Base-by-base conservation (phyloP, 2,329 filamentous ascomycete species). In the Sphaceloma murrayae region DNA sequence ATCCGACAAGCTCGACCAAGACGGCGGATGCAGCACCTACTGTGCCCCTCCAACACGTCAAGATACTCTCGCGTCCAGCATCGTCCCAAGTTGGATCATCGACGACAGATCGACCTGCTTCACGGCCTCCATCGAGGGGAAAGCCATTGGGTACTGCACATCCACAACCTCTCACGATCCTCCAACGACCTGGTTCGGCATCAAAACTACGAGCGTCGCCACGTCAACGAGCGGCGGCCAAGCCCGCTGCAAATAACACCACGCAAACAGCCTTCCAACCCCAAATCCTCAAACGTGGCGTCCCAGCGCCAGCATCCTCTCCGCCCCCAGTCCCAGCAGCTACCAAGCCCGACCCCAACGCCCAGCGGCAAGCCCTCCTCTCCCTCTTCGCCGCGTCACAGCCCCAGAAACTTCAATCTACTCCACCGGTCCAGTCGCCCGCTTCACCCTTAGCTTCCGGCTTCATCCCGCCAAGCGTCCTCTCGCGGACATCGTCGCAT, bases 231-330 rank as follows among this genome's bases (percentile, higher is more conserved):
- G 36, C 39, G 7, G 6, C 31, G 10, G 24, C 16, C 48, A 44
- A 33, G 40, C 46, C 27, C 50, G n/a, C n/a, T 49, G 16, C 45
- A 51, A 14, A 42, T 46, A 4, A 48, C 51, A n/a, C 51, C 22
- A 34, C 53, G 2, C 51, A 51, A 34, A 42, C 54, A 13, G 30
- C 33, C 17, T 53, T 56, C 46, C 54, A 55, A 30, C 52, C 56
- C 18, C 58, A 59, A 40, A 47, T 62, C 16, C 53, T 61, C 51
- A 52, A 18, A 51, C 50, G 39, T n/a, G 51, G 34, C 27, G 49
- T 54, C 14, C 47, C 43, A 9, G 19, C 33, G 10, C 44, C 48
- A 7, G 40, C 43, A 11, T 11, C 48, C 33, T 31, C 43, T 21
- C 26, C 19, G n/a, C 6, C 17, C 17, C 17, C 13, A 45, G 13